Evolutionary conservation across 2,329 filamentous ascomycete genomes (phyloP).

Genomic region (Didymella segeticola): DNA sequence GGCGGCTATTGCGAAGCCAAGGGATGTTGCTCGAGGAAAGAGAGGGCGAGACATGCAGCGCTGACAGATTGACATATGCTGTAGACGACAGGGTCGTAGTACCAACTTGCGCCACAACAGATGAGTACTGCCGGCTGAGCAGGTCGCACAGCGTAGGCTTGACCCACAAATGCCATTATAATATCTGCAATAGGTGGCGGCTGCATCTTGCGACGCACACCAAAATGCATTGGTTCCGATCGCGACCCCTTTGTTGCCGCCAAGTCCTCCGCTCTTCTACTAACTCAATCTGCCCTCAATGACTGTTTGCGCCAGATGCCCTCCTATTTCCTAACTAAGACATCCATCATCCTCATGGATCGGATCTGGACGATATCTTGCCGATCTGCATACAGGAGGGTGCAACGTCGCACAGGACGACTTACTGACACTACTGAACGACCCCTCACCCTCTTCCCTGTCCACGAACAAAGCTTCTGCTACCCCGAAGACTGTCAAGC

Average conservation of each 20-base stretch:
- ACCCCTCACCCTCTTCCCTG: constrained; percentile 15
- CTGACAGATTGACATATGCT: constrained; percentile 33
- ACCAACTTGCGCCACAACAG: constrained; percentile 26
- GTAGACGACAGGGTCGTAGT: constrained; percentile 20
- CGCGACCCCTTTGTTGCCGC: background rate
- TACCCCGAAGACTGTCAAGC: constrained; percentile 5
- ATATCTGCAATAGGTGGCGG: constrained; percentile 1
- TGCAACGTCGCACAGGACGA: constrained; percentile 31
- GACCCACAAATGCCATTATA: background rate
- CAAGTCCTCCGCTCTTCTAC: background rate
- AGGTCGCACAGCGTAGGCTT: constrained; percentile 21
- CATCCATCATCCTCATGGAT: constrained; percentile 16
- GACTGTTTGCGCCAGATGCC: constrained; percentile 1
- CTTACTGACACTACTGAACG: constrained; percentile 25
- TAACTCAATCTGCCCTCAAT: background rate
- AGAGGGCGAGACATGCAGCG: constrained; percentile 25
- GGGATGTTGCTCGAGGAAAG: constrained; percentile 4
- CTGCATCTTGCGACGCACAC: constrained; percentile 10
- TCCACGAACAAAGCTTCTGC: constrained; percentile 7
- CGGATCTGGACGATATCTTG: constrained; percentile 21
- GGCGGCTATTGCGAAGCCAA: constrained; percentile 5
- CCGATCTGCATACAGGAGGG: constrained; percentile 25
- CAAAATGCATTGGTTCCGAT: constrained; percentile 4
- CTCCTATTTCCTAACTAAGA: constrained; percentile 18
- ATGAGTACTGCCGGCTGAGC: constrained; percentile 21